Conservation (phyloP, 2,329 filamentous ascomycete genomes). For the Fusarium pilosicola region DNA sequence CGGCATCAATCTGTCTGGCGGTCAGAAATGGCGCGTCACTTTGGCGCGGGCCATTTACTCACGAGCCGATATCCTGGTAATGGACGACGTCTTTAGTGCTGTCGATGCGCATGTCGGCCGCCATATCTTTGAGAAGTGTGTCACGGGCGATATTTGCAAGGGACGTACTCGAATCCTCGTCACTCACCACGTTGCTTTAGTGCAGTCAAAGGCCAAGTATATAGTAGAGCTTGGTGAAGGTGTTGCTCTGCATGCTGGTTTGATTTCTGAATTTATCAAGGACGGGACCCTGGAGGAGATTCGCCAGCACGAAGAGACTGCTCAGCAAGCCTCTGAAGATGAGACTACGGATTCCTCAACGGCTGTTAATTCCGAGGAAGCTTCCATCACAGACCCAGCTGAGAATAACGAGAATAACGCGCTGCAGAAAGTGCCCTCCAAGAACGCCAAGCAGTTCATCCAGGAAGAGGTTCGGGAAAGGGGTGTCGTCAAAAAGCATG, state of each 20-base stretch:
- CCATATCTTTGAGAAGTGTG: slow-evolving; percentile 80
- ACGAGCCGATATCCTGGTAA: slow-evolving; percentile 76
- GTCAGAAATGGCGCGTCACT: slow-evolving; percentile 84
- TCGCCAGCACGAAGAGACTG: slow-evolving; percentile 63
- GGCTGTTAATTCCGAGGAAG: slow-evolving; percentile 65
- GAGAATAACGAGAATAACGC: slow-evolving; percentile 52
- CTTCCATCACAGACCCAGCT: slow-evolving; percentile 54
- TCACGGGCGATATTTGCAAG: slow-evolving; percentile 75
- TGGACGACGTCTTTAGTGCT: slow-evolving; percentile 87
- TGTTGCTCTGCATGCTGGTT: slow-evolving; percentile 69
- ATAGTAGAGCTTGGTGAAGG: slow-evolving; percentile 79
- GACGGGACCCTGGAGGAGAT: slow-evolving; percentile 67
- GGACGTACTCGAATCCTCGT: slow-evolving; percentile 81
- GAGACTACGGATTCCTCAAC: slow-evolving; percentile 56
- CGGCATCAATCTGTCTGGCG: slow-evolving; percentile 84
- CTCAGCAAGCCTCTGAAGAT: slow-evolving; percentile 59
- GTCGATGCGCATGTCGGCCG: slow-evolving; percentile 84
- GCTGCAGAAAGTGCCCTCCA: slow-evolving; percentile 62
- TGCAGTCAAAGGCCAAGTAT: slow-evolving; percentile 76
- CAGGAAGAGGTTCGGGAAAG: slow-evolving; percentile 79
- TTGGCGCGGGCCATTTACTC: slow-evolving; percentile 85
- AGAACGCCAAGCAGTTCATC: slow-evolving; percentile 74
- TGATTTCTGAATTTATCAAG: slow-evolving; percentile 70
- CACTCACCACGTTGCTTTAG: slow-evolving; percentile 81
- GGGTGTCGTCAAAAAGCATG: slow-evolving; percentile 72